These are phyloP conservation scores for Huntiella omanensis DNA, from an alignment of 2,329 filamentous ascomycete genomes.

Conservation along the genomic window DNA sequence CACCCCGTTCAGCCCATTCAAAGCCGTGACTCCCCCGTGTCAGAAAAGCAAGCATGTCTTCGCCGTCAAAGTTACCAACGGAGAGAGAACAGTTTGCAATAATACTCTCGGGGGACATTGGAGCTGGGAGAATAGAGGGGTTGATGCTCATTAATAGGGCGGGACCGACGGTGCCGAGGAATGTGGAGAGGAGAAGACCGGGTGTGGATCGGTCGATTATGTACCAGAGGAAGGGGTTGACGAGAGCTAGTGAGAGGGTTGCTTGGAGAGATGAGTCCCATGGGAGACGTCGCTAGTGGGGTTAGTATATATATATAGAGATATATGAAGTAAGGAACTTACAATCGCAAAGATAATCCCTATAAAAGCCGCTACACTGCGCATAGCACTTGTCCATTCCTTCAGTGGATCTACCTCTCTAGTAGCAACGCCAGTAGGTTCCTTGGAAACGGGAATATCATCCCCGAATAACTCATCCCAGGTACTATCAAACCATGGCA, in stretches of 20 bases:
- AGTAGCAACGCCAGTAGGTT: constrained; percentile 14
- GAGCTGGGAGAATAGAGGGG: constrained; percentile 57
- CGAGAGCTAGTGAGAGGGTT: constrained; percentile 70
- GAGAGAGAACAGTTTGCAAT: constrained; percentile 9
- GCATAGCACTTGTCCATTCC: constrained; percentile 52
- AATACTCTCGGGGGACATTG: constrained; percentile 25
- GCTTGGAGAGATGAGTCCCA: constrained; percentile 94
- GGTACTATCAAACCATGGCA: constrained; percentile 68
- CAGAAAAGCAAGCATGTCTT: constrained; percentile 20
- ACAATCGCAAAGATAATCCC: constrained; percentile 57
- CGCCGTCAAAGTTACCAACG: constrained; percentile 9
- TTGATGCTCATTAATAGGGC: constrained; percentile 54
- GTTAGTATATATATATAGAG: background rate
- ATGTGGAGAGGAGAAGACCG: constrained; percentile 61
- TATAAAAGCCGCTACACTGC: constrained; percentile 40
- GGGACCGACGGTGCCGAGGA: constrained; percentile 58
- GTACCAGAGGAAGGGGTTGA: constrained; percentile 91
- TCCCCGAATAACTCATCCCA: constrained; percentile 39
- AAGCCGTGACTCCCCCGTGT: constrained; percentile 36
- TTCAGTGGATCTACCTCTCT: constrained; percentile 25
- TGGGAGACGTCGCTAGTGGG: constrained; percentile 31
- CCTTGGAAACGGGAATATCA: constrained; percentile 16
- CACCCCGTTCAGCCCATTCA: constrained; percentile 50
- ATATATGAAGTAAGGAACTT: constrained; percentile 13
- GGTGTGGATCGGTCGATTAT: constrained; percentile 77